Evolutionary conservation across 2,329 filamentous ascomycete species (phyloP).

Genomic region (Esteya vermicola): DNA sequence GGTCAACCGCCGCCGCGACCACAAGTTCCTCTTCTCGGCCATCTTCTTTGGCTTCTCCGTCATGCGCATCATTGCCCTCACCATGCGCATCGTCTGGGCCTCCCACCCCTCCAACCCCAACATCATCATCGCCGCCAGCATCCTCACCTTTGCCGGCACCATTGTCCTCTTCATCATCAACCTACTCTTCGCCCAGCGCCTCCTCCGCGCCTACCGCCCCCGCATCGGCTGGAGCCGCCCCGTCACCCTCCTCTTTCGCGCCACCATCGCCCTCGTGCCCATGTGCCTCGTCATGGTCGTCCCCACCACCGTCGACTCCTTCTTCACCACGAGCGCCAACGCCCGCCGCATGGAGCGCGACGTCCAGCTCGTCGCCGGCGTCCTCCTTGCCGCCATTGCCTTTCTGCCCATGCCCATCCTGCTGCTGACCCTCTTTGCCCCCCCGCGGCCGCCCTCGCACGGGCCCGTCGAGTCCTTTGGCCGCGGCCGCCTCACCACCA

Average conservation of each 20-base stretch:
- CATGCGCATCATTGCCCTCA: conserved; percentile 35
- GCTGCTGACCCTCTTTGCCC: conserved; percentile 32
- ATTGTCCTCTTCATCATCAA: conserved; percentile 67
- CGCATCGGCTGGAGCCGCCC: conserved; percentile 50
- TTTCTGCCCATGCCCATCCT: conserved; percentile 52
- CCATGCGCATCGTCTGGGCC: conserved; percentile 39
- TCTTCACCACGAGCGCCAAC: conserved; percentile 46
- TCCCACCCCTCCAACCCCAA: conserved; percentile 21
- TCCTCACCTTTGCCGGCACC: conserved; percentile 62
- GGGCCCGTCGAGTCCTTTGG: conserved; percentile 46
- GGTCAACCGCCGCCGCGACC: conserved; percentile 31
- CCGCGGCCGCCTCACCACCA: conserved; percentile 48
- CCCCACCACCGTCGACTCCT: conserved; percentile 44
- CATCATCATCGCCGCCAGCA: conserved; percentile 43
- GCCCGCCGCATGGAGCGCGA: conserved; percentile 39
- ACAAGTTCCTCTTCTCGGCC: conserved; percentile 46
- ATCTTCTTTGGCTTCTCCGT: conserved; percentile 45
- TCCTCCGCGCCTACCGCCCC: conserved; percentile 61
- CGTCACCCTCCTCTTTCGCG: conserved; percentile 37
- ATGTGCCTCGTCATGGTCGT: conserved; percentile 55
- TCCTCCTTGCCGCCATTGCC: conserved; percentile 48
- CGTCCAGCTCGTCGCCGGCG: conserved; percentile 48
- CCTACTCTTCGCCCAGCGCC: conserved; percentile 60
- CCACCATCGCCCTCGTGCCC: conserved; percentile 39
- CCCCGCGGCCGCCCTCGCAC: conserved; percentile 9